Conservation (phyloP, 768 basidiomycete genomes). For the Pleurotus tuoliensis region DNA sequence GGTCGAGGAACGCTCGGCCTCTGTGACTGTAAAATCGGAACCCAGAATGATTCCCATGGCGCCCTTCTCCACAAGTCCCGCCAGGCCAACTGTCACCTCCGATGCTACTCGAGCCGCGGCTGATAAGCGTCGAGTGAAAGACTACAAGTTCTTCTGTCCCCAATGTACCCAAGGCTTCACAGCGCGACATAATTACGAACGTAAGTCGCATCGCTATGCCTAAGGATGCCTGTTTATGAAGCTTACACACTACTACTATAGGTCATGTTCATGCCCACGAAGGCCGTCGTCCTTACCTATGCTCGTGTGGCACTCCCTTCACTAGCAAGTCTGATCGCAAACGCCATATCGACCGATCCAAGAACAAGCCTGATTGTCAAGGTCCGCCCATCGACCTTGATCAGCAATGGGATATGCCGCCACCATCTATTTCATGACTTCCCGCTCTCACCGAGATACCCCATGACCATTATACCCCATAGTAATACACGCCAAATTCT, state of each 20-base stretch:
- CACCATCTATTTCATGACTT: too few relatives aligned
- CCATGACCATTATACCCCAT: too few relatives aligned
- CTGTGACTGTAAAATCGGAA: not conserved
- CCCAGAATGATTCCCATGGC: not conserved
- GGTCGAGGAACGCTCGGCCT: not conserved
- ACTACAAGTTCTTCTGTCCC: constrained; percentile 1
- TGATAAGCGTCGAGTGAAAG: not conserved
- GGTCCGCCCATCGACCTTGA: not conserved
- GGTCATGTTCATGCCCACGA: constrained; percentile 5
- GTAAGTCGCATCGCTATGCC: not conserved
- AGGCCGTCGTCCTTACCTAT: constrained; percentile 1
- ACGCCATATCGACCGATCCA: constrained; percentile 2
- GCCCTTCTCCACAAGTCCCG: not conserved
- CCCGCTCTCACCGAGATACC: too few relatives aligned
- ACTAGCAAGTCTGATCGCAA: constrained; percentile 7
- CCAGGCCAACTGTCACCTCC: not conserved
- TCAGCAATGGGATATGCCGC: not conserved
- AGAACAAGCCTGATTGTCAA: not conserved
- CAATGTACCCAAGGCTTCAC: not conserved
- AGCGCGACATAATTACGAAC: not conserved
- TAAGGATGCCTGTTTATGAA: not conserved
- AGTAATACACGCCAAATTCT: too few relatives aligned
- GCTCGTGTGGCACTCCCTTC: constrained; percentile 1
- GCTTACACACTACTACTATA: not conserved
- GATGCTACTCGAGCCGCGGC: constrained; percentile 5